A percentile compares a stretch with the other conserved stretches of the same genome.
Conservation (phyloP, 2,329 filamentous ascomycete species). For the Fusarium temperatum region DNA sequence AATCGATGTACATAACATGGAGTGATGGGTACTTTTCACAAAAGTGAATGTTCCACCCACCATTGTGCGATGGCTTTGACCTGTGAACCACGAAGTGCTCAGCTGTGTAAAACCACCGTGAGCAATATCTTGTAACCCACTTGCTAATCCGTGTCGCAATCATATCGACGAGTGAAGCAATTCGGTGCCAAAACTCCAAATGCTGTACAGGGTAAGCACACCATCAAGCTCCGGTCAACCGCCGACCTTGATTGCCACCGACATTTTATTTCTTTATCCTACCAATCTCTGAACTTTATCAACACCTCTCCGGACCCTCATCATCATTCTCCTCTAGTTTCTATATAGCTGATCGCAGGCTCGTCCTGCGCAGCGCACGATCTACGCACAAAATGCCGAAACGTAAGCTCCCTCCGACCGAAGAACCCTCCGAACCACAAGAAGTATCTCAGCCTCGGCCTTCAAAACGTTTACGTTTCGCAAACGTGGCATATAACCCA, state of each 20-base stretch:
- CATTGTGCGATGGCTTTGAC: too few relatives aligned
- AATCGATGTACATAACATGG: not conserved
- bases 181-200: not conserved
- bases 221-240: slow-evolving; percentile 6
- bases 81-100: not conserved
- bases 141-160: not conserved
- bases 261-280: slow-evolving; percentile 29
- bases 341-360: slow-evolving; percentile 8
- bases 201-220: slow-evolving; percentile 33
- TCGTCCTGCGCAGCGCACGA: slow-evolving; percentile 16
- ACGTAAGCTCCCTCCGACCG: slow-evolving; percentile 31
- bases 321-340: not conserved
- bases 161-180: not conserved
- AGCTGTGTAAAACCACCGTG: too few relatives aligned
- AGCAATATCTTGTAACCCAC: not conserved
- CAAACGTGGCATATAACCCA: slow-evolving; percentile 8
- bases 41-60: accelerated
- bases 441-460: slow-evolving; percentile 11
- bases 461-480: slow-evolving; percentile 37
- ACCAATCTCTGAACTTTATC: not conserved
- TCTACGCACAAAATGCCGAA: slow-evolving; percentile 36
- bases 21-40: not conserved
- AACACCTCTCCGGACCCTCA: not conserved
- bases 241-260: slow-evolving; percentile 34
- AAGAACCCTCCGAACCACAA: slow-evolving; percentile 5